A percentile compares a stretch with the other conserved stretches of the same genome.
Conservation (phyloP, 441 rosid species). For the Gossypium schwendimanii region DNA sequence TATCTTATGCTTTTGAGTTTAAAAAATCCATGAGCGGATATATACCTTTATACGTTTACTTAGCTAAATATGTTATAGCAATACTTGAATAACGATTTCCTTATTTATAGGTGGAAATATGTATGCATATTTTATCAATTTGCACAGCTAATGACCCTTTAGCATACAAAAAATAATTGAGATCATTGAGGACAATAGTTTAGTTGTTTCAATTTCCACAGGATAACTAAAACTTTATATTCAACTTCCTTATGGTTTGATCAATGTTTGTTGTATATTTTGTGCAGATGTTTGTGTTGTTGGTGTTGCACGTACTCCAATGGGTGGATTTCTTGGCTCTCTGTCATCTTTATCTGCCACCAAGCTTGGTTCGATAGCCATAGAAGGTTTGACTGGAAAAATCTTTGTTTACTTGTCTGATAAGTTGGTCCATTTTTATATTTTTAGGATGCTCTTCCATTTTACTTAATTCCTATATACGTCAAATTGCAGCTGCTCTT, state of each 20-base stretch:
- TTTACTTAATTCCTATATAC: conserved; percentile 11
- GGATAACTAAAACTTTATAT: neutral
- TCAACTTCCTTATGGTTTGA: neutral
- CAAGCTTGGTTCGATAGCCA: conserved; percentile 87
- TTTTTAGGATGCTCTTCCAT: neutral
- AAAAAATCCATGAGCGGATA: neutral
- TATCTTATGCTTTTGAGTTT: neutral
- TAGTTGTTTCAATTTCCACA: neutral
- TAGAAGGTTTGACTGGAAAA: conserved; percentile 46
- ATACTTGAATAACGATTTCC: neutral
- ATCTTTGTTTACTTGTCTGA: neutral
- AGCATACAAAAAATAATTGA: neutral
- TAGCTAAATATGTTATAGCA: neutral
- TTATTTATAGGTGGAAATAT: neutral
- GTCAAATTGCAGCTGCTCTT: conserved; percentile 60
- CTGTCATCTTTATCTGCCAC: conserved; percentile 79
- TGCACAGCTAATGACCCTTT: neutral
- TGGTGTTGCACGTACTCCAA: conserved; percentile 93
- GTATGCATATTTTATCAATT: neutral
- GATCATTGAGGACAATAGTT: neutral
- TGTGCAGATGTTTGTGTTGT: conserved; percentile 80
- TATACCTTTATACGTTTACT: neutral
- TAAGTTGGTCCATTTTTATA: neutral
- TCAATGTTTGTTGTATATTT: conserved; percentile 11
- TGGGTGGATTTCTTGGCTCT: conserved; percentile 89